These are phyloP conservation scores for Lactarius hatsudake DNA, from an alignment of 768 basidiomycete genomes.

Conservation along the genomic window DNA sequence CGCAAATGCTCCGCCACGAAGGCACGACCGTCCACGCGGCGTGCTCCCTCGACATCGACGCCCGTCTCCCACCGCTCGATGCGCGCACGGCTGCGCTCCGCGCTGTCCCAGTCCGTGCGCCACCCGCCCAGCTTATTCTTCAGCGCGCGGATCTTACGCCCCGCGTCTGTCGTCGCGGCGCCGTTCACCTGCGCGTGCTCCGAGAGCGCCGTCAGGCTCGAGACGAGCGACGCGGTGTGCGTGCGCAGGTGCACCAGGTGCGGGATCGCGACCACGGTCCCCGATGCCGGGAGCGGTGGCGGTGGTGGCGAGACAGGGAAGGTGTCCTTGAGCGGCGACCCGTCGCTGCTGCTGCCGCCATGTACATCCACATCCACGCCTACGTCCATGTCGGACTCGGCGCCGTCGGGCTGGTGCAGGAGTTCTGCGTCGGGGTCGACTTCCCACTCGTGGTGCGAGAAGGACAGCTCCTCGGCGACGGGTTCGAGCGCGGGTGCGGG, in stretches of 20 bases:
- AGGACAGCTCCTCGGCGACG: conserved; percentile 34
- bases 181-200: conserved; percentile 89
- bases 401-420: conserved; percentile 17
- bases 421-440: conserved; percentile 49
- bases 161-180: conserved; percentile 80
- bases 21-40: conserved; percentile 62
- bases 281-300: conserved; percentile 37
- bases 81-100: conserved; percentile 69
- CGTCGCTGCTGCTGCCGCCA: conserved; percentile 45
- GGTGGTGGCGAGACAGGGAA: conserved; percentile 46
- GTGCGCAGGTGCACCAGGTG: conserved; percentile 71
- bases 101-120: conserved; percentile 81
- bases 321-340: conserved; percentile 56
- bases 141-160: conserved; percentile 79
- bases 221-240: conserved; percentile 69
- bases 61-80: conserved; percentile 84
- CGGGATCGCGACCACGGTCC: conserved; percentile 58
- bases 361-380: conserved; percentile 42
- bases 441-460: conserved; percentile 56
- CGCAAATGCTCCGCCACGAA: conserved; percentile 75
- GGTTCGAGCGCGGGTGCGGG: conserved; percentile 29
- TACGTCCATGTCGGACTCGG: conserved; percentile 17
- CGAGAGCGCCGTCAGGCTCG: conserved; percentile 72
- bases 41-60: conserved; percentile 41
- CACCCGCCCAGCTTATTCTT: conserved; percentile 81